Percentiles rank a stretch among this genome's conserved stretches.
phyloP scores from a whole-genome alignment of 176 grass and related monocot species.

The Oryza meyeriana region DNA sequence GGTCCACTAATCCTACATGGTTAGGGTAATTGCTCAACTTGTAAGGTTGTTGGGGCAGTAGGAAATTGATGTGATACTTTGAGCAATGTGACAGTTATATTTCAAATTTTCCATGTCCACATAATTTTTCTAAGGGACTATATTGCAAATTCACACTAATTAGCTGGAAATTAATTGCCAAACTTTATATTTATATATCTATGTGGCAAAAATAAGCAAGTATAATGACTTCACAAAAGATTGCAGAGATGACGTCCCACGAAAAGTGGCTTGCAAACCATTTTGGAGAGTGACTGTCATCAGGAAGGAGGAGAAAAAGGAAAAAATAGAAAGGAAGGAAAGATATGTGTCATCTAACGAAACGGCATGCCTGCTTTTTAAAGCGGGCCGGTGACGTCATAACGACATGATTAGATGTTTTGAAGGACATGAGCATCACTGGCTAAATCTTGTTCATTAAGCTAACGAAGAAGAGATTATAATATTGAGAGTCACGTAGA shows the following conservation, averaged over 20 bases:
- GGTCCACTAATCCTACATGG: constrained; percentile 11
- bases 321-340: not conserved
- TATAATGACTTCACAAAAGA: not conserved
- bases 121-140: not conserved
- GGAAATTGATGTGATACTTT: not conserved
- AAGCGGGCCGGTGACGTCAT: constrained; percentile 26
- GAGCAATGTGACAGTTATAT: not conserved
- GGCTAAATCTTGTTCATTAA: constrained; percentile 49
- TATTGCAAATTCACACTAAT: not conserved
- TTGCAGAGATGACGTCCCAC: not conserved
- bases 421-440: constrained; percentile 16
- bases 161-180: not conserved
- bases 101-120: not conserved
- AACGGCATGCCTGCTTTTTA: constrained; percentile 15
- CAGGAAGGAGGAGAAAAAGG: not conserved
- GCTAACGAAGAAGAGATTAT: not conserved
- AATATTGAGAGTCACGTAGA: not conserved
- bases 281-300: constrained; percentile 24
- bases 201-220: not conserved
- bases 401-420: constrained; percentile 36
- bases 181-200: not conserved
- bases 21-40: constrained; percentile 8
- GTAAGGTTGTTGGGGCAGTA: not conserved
- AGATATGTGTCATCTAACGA: constrained; percentile 44
- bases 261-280: constrained; percentile 21